Conservation (phyloP, 2,329 filamentous ascomycete genomes). For the Fusarium graminum region DNA sequence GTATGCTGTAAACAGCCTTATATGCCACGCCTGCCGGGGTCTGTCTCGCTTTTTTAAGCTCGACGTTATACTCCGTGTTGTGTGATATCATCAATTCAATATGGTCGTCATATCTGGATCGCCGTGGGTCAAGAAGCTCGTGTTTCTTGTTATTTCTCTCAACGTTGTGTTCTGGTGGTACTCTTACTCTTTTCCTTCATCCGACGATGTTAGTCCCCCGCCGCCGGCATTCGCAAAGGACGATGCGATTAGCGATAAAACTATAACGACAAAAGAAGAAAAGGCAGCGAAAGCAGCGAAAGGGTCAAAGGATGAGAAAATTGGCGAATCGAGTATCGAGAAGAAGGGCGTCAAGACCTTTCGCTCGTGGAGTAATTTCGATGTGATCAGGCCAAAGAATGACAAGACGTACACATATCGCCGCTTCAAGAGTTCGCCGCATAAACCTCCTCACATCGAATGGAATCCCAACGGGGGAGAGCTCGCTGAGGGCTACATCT, state of each 20-base stretch:
- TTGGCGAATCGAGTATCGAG: background rate
- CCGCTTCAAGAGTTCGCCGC: slow-evolving; percentile 44
- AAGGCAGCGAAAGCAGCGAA: background rate
- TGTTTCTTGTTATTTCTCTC: slow-evolving; percentile 10
- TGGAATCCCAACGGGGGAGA: slow-evolving; percentile 34
- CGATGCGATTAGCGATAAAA: background rate
- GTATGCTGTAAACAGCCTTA: slow-evolving; percentile 19
- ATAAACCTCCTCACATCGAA: slow-evolving; percentile 42
- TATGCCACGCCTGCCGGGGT: slow-evolving; percentile 12
- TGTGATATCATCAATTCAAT: slow-evolving; percentile 1
- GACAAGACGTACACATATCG: slow-evolving; percentile 36
- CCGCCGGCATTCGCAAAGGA: background rate
- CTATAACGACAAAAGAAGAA: background rate
- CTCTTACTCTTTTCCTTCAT: background rate
- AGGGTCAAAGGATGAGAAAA: background rate
- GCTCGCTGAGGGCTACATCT: slow-evolving; percentile 47
- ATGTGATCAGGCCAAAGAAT: slow-evolving; percentile 33
- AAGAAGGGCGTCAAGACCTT: slow-evolving; percentile 20
- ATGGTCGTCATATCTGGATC: slow-evolving; percentile 40
- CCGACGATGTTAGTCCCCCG: slow-evolving; percentile 6
- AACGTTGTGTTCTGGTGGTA: slow-evolving; percentile 35
- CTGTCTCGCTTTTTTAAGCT: slow-evolving; percentile 14
- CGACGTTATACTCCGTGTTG: slow-evolving; percentile 1
- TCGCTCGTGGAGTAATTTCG: slow-evolving; percentile 40
- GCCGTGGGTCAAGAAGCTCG: slow-evolving; percentile 32